Percentiles rank a stretch among this genome's conserved stretches.
Conservation (phyloP, 2,329 filamentous ascomycete genomes). For the Akanthomyces uredinophilus region DNA sequence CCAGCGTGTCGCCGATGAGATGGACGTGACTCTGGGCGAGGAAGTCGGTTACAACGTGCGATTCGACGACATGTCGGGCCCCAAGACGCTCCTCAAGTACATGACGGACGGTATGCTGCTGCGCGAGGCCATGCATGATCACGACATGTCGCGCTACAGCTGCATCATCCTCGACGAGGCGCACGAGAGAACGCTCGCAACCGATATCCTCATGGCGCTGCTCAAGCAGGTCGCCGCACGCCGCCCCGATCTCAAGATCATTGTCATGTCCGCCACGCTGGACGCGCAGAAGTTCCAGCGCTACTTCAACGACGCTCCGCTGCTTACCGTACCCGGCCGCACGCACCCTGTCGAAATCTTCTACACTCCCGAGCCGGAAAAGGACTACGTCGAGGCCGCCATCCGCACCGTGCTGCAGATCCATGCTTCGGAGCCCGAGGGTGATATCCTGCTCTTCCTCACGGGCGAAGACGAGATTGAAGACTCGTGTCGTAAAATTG, state of each 20-base stretch:
- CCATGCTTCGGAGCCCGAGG: constrained; percentile 85
- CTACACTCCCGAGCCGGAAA: constrained; percentile 93
- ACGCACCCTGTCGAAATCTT: constrained; percentile 98
- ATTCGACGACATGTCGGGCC: constrained; percentile 91
- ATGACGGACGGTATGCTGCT: constrained; percentile 99
- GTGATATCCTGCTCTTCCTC: constrained; percentile 89
- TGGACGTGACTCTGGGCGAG: constrained; percentile 87
- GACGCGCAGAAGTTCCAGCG: constrained; percentile 97
- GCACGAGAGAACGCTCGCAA: constrained; percentile 94
- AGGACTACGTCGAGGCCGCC: constrained; percentile 94
- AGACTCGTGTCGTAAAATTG: constrained; percentile 89
- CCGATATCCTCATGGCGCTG: constrained; percentile 94
- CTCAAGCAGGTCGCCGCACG: constrained; percentile 83
- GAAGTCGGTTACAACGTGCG: constrained; percentile 98
- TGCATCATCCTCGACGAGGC: constrained; percentile 98
- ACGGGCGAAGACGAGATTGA: constrained; percentile 99
- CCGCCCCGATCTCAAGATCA: constrained; percentile 88
- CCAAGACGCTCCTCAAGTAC: constrained; percentile 92
- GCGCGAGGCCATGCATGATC: constrained; percentile 93
- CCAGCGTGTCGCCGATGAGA: constrained; percentile 93
- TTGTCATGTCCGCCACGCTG: constrained; percentile 97
- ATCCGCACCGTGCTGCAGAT: constrained; percentile 95
- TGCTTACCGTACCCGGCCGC: constrained; percentile 89
- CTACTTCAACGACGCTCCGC: constrained; percentile 91
- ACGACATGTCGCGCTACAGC: constrained; percentile 85